Evolutionary conservation across 2,329 filamentous ascomycete genomes (phyloP).

Genomic region (Chaetomiaceae sp.): DNA sequence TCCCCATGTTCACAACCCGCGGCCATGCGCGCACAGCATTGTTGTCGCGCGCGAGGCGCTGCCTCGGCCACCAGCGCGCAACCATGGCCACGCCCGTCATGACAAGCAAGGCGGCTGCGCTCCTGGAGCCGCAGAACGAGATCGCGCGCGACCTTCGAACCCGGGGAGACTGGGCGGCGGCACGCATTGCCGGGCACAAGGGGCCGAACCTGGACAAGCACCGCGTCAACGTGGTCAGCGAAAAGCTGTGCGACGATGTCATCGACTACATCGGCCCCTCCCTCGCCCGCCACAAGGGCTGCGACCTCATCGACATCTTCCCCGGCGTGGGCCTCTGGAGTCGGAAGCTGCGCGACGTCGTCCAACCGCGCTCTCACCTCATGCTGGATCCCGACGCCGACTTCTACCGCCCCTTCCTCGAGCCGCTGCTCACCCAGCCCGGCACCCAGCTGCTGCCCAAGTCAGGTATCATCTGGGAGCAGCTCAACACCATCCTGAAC

Average conservation of each 20-base stretch:
- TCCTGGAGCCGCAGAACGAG: not conserved
- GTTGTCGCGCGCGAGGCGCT: conserved; percentile 3
- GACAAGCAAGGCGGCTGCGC: not conserved
- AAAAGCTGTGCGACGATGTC: conserved; percentile 59
- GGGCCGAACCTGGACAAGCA: conserved; percentile 1
- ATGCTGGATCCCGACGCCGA: conserved; percentile 68
- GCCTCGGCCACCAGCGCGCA: too few species aligned
- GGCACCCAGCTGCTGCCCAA: conserved; percentile 49
- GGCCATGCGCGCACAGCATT: conserved; percentile 12
- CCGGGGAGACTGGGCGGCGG: conserved; percentile 20
- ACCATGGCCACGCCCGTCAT: not conserved
- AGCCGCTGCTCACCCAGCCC: conserved; percentile 47
- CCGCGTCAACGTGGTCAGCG: conserved; percentile 47
- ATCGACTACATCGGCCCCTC: conserved; percentile 64
- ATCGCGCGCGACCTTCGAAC: conserved; percentile 21
- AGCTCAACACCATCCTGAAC: conserved; percentile 51
- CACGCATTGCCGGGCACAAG: not conserved
- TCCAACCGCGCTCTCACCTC: conserved; percentile 77
- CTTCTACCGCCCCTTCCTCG: conserved; percentile 57
- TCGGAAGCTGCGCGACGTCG: conserved; percentile 63
- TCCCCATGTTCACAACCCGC: conserved; percentile 15
- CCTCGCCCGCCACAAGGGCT: conserved; percentile 65
- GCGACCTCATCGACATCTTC: conserved; percentile 83
- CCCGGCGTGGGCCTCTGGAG: conserved; percentile 79
- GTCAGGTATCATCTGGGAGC: conserved; percentile 55